Evolutionary conservation across 2,329 filamentous ascomycete genomes (phyloP).

Genomic region (Berkeleyomyces rouxiae): DNA sequence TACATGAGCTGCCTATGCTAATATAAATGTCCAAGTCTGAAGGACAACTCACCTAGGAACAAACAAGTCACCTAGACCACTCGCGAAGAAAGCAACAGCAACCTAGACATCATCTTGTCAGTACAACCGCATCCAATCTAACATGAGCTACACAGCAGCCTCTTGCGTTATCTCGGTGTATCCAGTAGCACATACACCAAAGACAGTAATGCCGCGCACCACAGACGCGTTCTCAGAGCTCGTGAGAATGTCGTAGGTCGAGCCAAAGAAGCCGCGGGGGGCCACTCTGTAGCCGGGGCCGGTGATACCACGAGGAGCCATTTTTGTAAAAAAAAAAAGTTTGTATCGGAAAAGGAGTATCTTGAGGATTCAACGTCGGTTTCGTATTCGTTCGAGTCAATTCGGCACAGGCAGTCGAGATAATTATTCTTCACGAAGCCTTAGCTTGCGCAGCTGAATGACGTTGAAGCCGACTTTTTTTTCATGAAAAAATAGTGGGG

Average conservation of each 20-base stretch:
- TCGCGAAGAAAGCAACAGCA: conserved; percentile 49
- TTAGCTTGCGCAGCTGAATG: neutral
- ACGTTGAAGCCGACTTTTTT: neutral
- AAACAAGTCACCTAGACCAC: conserved; percentile 40
- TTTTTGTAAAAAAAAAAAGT: neutral
- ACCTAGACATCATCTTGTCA: conserved; percentile 25
- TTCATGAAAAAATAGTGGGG: neutral
- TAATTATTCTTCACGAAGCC: neutral
- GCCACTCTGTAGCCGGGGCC: conserved; percentile 13
- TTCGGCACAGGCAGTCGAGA: neutral
- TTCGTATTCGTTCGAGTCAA: neutral
- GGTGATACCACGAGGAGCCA: conserved; percentile 12
- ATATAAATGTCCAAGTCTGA: neutral
- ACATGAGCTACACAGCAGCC: neutral
- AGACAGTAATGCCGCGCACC: conserved; percentile 49
- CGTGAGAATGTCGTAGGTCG: conserved; percentile 45
- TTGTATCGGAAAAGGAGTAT: neutral
- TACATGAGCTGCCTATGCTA: neutral
- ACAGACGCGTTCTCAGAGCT: conserved; percentile 52
- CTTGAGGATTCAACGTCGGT: neutral
- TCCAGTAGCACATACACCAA: conserved; percentile 38
- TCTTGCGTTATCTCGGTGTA: neutral
- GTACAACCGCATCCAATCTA: neutral
- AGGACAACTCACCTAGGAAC: conserved; percentile 40
- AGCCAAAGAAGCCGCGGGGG: conserved; percentile 32